Percentiles rank a stretch among this genome's conserved stretches.
phyloP scores from a whole-genome alignment of 768 basidiomycete genomes.

The Leccinum ochraceum region DNA sequence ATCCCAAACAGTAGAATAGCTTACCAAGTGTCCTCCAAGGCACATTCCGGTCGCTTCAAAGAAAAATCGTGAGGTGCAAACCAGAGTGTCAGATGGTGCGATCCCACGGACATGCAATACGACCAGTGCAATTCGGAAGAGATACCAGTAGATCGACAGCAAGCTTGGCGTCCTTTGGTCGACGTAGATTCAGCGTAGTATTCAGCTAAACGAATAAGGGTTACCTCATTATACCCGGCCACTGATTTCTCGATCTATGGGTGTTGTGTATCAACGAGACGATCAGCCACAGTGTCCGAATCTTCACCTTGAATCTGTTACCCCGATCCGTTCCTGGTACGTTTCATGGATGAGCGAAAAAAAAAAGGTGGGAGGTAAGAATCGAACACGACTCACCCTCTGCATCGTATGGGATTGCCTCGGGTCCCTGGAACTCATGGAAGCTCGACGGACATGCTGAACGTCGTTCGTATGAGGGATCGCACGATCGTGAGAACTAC shows the following conservation, averaged over 20 bases:
- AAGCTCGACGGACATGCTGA: slow-evolving; percentile 82
- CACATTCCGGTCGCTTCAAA: slow-evolving; percentile 84
- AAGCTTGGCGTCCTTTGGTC: slow-evolving; percentile 69
- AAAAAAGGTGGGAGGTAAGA: background rate
- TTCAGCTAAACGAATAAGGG: background rate
- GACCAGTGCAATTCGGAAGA: slow-evolving; percentile 84
- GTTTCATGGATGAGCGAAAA: background rate
- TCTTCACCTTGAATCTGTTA: slow-evolving; percentile 81
- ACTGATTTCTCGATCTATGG: slow-evolving; percentile 85
- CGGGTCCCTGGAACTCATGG: slow-evolving; percentile 91
- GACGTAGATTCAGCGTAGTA: background rate
- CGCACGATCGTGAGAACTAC: background rate
- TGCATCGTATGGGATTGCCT: slow-evolving; percentile 83
- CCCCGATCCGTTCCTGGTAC: slow-evolving; percentile 77
- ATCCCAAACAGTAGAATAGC: background rate
- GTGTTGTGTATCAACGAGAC: slow-evolving; percentile 6
- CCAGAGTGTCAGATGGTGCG: too few species aligned
- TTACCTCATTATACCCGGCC: slow-evolving; percentile 85
- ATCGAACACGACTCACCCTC: slow-evolving; percentile 54
- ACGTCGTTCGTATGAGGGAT: background rate
- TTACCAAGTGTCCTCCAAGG: slow-evolving; percentile 80
- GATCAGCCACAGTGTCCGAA: background rate
- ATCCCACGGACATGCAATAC: slow-evolving; percentile 24
- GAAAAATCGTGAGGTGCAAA: slow-evolving; percentile 5
- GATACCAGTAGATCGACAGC: slow-evolving; percentile 73